Evolutionary conservation across 1,139 yeast species (phyloP).

Genomic region (Debaryomycetaceae sp.): DNA sequence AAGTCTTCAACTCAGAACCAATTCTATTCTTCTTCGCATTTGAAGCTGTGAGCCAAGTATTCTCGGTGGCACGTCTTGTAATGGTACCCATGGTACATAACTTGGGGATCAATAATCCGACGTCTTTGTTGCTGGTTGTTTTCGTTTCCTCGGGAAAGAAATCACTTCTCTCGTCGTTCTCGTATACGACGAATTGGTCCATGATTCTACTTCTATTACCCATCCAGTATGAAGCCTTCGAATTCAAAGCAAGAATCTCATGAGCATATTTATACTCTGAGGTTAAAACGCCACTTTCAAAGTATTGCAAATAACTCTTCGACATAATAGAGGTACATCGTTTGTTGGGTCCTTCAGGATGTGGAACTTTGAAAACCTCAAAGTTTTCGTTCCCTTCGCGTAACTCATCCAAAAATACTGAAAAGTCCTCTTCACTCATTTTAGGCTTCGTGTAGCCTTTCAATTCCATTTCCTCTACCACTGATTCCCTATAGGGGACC

Average conservation of each 20-base stretch:
- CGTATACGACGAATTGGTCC: conserved; percentile 78
- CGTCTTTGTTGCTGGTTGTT: conserved; percentile 18
- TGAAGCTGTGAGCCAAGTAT: conserved; percentile 96
- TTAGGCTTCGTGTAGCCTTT: conserved; percentile 53
- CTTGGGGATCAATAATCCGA: conserved; percentile 81
- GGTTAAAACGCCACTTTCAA: conserved; percentile 69
- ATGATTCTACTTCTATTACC: conserved; percentile 81
- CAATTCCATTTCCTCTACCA: conserved; percentile 35
- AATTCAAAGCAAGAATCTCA: conserved; percentile 72
- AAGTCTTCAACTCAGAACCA: conserved; percentile 91
- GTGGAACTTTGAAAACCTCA: conserved; percentile 73
- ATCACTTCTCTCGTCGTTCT: conserved; percentile 21
- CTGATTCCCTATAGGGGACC: conserved; percentile 40
- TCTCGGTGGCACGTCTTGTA: conserved; percentile 94
- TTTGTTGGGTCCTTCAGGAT: conserved; percentile 75
- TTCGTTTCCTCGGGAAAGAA: conserved; percentile 25
- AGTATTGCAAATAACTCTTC: conserved; percentile 65
- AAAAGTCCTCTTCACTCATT: conserved; percentile 25
- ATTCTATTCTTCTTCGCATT: conserved; percentile 82
- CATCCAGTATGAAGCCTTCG: conserved; percentile 89
- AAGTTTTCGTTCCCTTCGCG: conserved; percentile 20
- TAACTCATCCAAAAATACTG: conserved; percentile 19
- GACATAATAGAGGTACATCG: conserved; percentile 80
- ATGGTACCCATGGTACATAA: conserved; percentile 94
- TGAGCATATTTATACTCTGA: conserved; percentile 73